These are phyloP conservation scores for Aspergillus sp. DNA, from an alignment of 2,329 filamentous ascomycete species.

Conservation along the genomic window DNA sequence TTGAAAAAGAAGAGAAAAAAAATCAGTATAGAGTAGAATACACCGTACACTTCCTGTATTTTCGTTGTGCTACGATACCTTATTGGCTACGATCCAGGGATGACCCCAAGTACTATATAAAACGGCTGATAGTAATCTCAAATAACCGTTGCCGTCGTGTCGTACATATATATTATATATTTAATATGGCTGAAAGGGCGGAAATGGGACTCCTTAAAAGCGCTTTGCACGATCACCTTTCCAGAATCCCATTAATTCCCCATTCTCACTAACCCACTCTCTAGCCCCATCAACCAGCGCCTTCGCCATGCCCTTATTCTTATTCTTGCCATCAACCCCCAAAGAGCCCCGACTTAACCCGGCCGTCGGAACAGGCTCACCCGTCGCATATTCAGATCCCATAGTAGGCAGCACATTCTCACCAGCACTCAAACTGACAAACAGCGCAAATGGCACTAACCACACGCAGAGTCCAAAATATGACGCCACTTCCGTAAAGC, in stretches of 20 bases:
- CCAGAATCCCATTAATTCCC: constrained; percentile 63
- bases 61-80: too few species aligned
- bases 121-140: background rate
- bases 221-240: constrained; percentile 56
- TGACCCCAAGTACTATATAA: background rate
- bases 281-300: constrained; percentile 59
- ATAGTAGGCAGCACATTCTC: constrained; percentile 95
- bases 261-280: constrained; percentile 63
- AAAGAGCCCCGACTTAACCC: constrained; percentile 27
- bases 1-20: too few species aligned
- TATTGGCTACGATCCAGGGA: too few species aligned
- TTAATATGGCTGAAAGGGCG: background rate
- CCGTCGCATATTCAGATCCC: constrained; percentile 71
- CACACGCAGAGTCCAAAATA: constrained; percentile 97
- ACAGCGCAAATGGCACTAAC: constrained; percentile 92
- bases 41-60: too few species aligned
- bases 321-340: constrained; percentile 40
- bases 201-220: constrained; percentile 28
- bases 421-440: constrained; percentile 88
- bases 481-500: constrained; percentile 90
- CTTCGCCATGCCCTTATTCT: constrained; percentile 63
- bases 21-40: too few species aligned
- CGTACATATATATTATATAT: constrained; percentile 2
- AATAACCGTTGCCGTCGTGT: background rate
- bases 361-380: constrained; percentile 37